Percentiles rank a stretch among this genome's conserved stretches.
Evolutionary conservation across 106 monocot species (phyloP).

Genomic region (Iris macrosiphon): DNA sequence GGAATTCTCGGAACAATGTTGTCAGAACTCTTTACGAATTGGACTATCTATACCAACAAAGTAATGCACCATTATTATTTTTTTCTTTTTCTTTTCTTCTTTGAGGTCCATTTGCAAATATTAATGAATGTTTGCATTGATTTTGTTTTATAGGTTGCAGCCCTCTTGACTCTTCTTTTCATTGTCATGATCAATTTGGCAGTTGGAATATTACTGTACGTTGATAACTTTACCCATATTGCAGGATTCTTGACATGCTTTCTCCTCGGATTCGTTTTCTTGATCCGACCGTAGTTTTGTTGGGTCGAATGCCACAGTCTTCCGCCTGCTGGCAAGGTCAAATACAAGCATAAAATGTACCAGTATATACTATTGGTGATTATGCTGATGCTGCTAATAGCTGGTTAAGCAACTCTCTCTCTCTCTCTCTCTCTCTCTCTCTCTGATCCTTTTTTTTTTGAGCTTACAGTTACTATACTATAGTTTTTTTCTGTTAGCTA

Average conservation of each 20-base stretch:
- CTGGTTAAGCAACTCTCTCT: constrained; percentile 17
- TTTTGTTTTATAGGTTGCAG: constrained; percentile 23
- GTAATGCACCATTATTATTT: no score
- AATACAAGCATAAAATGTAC: constrained; percentile 36
- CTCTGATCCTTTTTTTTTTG: no score
- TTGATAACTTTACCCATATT: constrained; percentile 37
- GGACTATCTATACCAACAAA: constrained; percentile 25
- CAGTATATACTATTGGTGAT: constrained; percentile 33
- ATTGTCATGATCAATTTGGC: constrained; percentile 39
- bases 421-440: no score
- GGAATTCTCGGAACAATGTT: constrained; percentile 25
- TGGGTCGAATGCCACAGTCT: constrained; percentile 28
- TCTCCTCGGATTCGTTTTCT: constrained; percentile 37
- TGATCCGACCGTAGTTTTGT: constrained; percentile 41
- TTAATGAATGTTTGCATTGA: background rate
- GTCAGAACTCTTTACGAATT: constrained; percentile 20
- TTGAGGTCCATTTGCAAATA: background rate
- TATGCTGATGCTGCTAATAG: constrained; percentile 23
- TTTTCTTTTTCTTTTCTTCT: background rate
- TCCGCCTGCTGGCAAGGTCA: constrained; percentile 18
- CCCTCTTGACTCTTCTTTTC: constrained; percentile 31
- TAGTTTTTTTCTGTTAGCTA: no score
- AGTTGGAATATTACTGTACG: constrained; percentile 40
- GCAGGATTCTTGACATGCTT: constrained; percentile 44
- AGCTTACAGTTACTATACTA: no score